Evolutionary conservation across 2,329 filamentous ascomycete genomes (phyloP).

Genomic region (Neopestalotiopsis rosae): DNA sequence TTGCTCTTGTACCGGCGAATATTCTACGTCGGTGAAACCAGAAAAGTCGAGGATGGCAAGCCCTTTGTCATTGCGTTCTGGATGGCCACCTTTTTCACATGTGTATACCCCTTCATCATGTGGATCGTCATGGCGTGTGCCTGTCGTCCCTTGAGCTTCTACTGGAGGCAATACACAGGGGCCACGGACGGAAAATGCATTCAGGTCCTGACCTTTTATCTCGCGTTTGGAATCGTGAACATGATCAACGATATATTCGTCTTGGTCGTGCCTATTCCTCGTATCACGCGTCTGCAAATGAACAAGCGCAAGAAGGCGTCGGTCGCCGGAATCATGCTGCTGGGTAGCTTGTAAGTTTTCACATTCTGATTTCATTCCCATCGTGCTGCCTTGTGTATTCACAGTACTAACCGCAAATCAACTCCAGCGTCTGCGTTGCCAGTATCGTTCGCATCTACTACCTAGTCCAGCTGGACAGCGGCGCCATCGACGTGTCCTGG

Average conservation of each 20-base stretch:
- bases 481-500: conserved; percentile 33
- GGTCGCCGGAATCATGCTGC: conserved; percentile 34
- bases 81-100: conserved; percentile 28
- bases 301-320: conserved; percentile 31
- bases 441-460: conserved; percentile 35
- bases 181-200: conserved; percentile 28
- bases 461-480: conserved; percentile 27
- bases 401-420: conserved; percentile 15
- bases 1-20: conserved; percentile 38
- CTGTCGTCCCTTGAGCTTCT: conserved; percentile 30
- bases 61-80: conserved; percentile 28
- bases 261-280: conserved; percentile 35
- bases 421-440: conserved; percentile 32
- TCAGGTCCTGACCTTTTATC: conserved; percentile 25
- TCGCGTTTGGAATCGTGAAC: conserved; percentile 33
- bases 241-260: conserved; percentile 38
- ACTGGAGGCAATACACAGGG: conserved; percentile 32
- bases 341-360: conserved; percentile 35
- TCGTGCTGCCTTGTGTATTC: background rate
- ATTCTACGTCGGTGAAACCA: conserved; percentile 32
- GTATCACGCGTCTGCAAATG: conserved; percentile 37
- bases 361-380: conserved; percentile 15
- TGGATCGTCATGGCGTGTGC: conserved; percentile 26
- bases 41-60: conserved; percentile 17
- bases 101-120: conserved; percentile 33